Evolutionary conservation across 2,329 filamentous ascomycete species (phyloP).

Genomic region (Whalleya microplaca): DNA sequence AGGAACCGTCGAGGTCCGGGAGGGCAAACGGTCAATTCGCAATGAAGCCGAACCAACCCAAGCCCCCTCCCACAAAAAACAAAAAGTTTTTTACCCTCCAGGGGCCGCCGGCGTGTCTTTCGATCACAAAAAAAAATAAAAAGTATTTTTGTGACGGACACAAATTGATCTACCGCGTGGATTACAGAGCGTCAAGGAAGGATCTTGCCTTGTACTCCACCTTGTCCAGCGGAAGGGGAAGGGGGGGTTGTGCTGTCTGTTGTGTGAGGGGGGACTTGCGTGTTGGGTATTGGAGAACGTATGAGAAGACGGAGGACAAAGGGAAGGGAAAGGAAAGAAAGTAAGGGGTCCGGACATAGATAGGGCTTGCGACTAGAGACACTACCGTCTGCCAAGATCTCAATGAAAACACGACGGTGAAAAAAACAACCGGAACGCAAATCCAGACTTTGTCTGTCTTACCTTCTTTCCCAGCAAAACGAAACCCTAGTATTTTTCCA

Average conservation of each 20-base stretch:
- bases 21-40: slow-evolving; percentile 50
- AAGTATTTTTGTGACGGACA: slow-evolving; percentile 15
- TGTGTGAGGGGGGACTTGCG: background rate
- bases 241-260: background rate
- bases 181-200: slow-evolving; percentile 78
- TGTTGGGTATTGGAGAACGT: no score
- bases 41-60: slow-evolving; percentile 38
- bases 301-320: background rate
- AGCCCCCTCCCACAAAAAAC: slow-evolving; percentile 32
- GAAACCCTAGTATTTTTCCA: no score
- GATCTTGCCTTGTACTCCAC: slow-evolving; percentile 77
- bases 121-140: slow-evolving; percentile 10
- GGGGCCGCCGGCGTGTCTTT: slow-evolving; percentile 31
- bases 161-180: slow-evolving; percentile 68
- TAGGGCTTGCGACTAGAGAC: no score
- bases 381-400: no score
- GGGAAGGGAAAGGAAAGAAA: background rate
- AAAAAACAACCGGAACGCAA: no score
- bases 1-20: slow-evolving; percentile 40
- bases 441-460: no score
- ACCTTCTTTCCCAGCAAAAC: no score
- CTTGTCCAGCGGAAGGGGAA: slow-evolving; percentile 66
- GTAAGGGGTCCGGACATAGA: background rate
- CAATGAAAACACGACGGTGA: no score
- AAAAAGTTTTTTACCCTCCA: slow-evolving; percentile 32